Evolutionary conservation across 345 rosid species (phyloP), one percentile per base, ranked within the genome.

Genomic region (Orychophragmus violaceus): DNA sequence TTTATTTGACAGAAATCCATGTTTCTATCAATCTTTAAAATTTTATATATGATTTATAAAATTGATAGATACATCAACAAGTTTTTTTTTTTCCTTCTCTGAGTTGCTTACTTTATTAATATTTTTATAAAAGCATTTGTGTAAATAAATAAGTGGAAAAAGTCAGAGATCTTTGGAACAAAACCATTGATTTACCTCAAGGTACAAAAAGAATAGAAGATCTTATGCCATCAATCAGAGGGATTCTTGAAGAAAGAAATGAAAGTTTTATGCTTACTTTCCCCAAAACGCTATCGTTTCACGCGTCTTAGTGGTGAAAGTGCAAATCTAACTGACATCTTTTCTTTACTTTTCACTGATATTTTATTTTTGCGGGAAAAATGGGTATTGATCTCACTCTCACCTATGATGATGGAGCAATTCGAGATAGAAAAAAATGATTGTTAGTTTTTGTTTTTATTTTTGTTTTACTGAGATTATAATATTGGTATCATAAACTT

Each of bases 131-230:
- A 48, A 67, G 18, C 18, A 17, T 16, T 49, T 65, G 63, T 33
- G 16, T 5, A 39, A 49, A 49, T 8, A 59, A 9, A 9, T 16
- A 59, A 48, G 10, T 18, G 54, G 70, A 29, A 27, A 72, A 63
- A 32, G 35, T 10, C 22, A 36, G 45, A 36, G 9, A 58, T 59
- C 30, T 29, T 18, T 50, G 42, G 36, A 67, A 10, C 50, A 60
- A 18, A 59, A 46, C 49, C 25, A 48, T 22, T 14, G 14, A 62
- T 61, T 16, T 70, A 12, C 32, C 30, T 17, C 22, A 48, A 57
- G 21, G 59, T 56, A 56, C 59, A 64, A 32, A 56, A 63, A 71
- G 13, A 72, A 72, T 64, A 25, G 49, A 72, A 63, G 25, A 62
- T 62, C 35, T 28, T 59, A 29, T 58, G 58, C 29, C 53, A 48